Evolutionary conservation across 1,284 basidiomycete genomes (phyloP).

Genomic region (Leccinum fuscescens): DNA sequence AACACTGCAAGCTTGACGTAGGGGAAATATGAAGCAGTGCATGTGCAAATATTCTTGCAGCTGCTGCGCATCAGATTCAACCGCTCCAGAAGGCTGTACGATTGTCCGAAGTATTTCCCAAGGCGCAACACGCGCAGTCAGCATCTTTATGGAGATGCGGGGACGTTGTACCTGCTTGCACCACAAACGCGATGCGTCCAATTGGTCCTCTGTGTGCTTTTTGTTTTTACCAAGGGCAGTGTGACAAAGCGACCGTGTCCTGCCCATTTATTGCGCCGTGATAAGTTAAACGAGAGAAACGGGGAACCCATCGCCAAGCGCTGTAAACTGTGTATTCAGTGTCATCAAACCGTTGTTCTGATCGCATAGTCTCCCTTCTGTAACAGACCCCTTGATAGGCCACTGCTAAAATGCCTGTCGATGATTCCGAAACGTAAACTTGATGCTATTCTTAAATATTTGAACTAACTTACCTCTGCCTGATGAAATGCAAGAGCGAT

Average conservation of each 20-base stretch:
- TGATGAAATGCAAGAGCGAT: background rate
- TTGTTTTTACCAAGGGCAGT: background rate
- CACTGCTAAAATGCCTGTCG: conserved; percentile 12
- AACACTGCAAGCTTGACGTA: no score
- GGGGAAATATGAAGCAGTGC: no score
- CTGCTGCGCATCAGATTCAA: no score
- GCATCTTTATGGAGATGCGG: background rate
- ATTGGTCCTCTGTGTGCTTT: background rate
- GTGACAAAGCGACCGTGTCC: background rate
- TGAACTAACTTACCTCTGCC: background rate
- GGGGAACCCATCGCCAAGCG: background rate
- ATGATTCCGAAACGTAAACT: background rate
- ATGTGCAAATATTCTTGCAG: no score
- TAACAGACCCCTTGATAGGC: conserved; percentile 4
- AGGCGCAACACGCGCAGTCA: background rate
- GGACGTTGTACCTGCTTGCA: conserved; percentile 11
- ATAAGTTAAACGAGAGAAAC: background rate
- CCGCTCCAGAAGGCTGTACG: background rate
- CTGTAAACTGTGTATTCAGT: background rate
- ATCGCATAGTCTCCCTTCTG: background rate
- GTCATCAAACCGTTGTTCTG: background rate
- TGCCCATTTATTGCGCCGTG: background rate
- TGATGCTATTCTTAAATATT: background rate
- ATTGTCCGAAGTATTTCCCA: background rate
- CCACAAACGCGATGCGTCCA: background rate